Evolutionary conservation across 1,139 yeast genomes (phyloP), one percentile per base, ranked within the genome.

Genomic region (Debaryomyces subglobosus): DNA sequence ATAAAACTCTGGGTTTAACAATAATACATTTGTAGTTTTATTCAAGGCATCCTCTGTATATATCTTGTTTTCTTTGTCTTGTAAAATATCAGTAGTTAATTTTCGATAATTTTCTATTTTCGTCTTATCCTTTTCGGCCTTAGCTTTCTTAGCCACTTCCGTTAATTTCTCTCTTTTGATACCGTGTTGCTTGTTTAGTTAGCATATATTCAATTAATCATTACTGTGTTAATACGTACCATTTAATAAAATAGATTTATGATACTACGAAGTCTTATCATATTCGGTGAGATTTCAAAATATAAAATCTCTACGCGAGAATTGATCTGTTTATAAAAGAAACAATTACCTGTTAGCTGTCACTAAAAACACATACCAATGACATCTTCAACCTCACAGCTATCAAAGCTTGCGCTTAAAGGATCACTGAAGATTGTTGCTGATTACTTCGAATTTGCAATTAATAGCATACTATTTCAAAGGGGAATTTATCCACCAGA

Each of bases 401-500:
- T 78, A 43, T 75, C 85, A 10, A 83, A 79, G 55, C 64, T 89
- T 29, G 82, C 91, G 1, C 71, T 89, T 42, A 84, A 84, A 58
- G 96, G 96, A 4, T 87, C 96, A 0, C 82, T 94, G 33, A 82
- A 85, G 54, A 76, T 81, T 0, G 90, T 90, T 0, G 82, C 94
- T 1, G 96, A 91, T 67, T 91, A 89, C 69, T 91, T 91, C 61
- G 87, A 88, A 60, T 89, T 82, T 62, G 83, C 92, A 49, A 83
- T 89, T 52, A 86, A 89, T 64, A 83, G 86, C 51, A 89, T 92
- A 30, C 77, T 92, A 5, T 92, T 87, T 65, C 98, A 92, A 64
- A 72, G 98, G 47, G 96, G 96, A 0, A 86, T 92, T 35, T 92
- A 92, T 60, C 97, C 97, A 0, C 78, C 89, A 2, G 96, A 89